phyloP scores from a whole-genome alignment of 805 yeast species.

The Metschnikowia lachancei region DNA sequence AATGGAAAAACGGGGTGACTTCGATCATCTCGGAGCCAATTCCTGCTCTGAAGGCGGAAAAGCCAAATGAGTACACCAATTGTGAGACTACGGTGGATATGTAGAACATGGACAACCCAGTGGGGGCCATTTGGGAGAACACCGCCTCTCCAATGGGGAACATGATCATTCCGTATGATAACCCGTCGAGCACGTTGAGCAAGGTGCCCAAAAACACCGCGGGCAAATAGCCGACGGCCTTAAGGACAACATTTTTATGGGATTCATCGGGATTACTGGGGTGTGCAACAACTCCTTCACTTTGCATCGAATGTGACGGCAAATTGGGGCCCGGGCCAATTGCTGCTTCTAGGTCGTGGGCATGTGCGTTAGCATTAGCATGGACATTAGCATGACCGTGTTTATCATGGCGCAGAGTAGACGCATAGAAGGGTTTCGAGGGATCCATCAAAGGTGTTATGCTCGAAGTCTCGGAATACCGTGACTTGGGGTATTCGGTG shows the following conservation, averaged over 20 bases:
- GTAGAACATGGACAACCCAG: constrained; percentile 92
- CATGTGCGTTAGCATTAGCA: neutral
- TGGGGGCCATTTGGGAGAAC: constrained; percentile 76
- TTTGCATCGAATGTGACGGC: constrained; percentile 4
- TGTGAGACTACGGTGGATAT: constrained; percentile 89
- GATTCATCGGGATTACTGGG: neutral
- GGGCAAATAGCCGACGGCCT: constrained; percentile 57
- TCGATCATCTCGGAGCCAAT: constrained; percentile 98
- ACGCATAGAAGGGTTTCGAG: constrained; percentile 10
- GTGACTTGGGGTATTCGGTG: constrained; percentile 1
- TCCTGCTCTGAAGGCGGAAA: constrained; percentile 85
- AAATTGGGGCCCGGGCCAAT: constrained; percentile 12
- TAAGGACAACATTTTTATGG: constrained; percentile 18
- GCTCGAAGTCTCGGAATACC: constrained; percentile 8
- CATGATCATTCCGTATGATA: constrained; percentile 96
- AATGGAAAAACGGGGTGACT: constrained; percentile 96
- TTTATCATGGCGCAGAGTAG: constrained; percentile 4
- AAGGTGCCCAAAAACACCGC: constrained; percentile 83
- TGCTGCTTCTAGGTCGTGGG: constrained; percentile 8
- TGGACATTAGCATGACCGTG: neutral
- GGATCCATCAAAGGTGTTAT: constrained; percentile 17
- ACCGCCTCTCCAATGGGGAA: constrained; percentile 84
- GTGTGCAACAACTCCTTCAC: neutral
- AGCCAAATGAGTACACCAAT: constrained; percentile 83
- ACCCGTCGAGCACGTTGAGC: constrained; percentile 85